phyloP scores from a whole-genome alignment of 768 basidiomycete species.

The Boletus eberwhitei region DNA sequence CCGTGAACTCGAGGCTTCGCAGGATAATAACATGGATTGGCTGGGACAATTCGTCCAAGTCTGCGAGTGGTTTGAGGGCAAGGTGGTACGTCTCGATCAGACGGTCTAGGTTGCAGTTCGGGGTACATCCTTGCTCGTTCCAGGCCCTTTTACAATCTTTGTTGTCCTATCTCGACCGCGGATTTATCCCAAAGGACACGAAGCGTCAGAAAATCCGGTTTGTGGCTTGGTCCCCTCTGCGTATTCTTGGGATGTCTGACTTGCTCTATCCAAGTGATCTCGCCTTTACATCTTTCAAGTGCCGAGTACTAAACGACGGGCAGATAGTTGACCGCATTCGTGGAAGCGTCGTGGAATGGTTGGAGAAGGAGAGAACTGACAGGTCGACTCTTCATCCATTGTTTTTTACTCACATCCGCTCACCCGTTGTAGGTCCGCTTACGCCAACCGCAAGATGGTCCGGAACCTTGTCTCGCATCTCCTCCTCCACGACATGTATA shows the following conservation, averaged over 20 bases:
- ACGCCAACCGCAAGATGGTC: slow-evolving; percentile 42
- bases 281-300: slow-evolving; percentile 53
- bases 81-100: slow-evolving; percentile 48
- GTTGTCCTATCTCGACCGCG: slow-evolving; percentile 69
- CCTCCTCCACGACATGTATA: slow-evolving; percentile 54
- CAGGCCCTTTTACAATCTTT: slow-evolving; percentile 61
- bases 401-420: not conserved
- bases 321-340: slow-evolving; percentile 43
- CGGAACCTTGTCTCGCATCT: slow-evolving; percentile 55
- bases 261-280: slow-evolving; percentile 40
- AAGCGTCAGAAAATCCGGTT: slow-evolving; percentile 46
- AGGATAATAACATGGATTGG: slow-evolving; percentile 43
- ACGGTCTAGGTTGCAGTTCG: not conserved
- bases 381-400: slow-evolving; percentile 22
- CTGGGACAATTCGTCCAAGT: slow-evolving; percentile 50
- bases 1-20: slow-evolving; percentile 32
- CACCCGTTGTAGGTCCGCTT: slow-evolving; percentile 31
- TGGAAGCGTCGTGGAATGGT: slow-evolving; percentile 47
- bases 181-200: slow-evolving; percentile 47
- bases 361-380: slow-evolving; percentile 50
- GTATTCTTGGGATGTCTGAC: not conserved
- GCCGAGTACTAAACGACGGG: slow-evolving; percentile 48
- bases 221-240: slow-evolving; percentile 3
- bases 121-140: slow-evolving; percentile 1
- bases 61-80: slow-evolving; percentile 62